These are phyloP conservation scores for Suillus subaureus DNA, from an alignment of 768 basidiomycete genomes.

Conservation along the genomic window DNA sequence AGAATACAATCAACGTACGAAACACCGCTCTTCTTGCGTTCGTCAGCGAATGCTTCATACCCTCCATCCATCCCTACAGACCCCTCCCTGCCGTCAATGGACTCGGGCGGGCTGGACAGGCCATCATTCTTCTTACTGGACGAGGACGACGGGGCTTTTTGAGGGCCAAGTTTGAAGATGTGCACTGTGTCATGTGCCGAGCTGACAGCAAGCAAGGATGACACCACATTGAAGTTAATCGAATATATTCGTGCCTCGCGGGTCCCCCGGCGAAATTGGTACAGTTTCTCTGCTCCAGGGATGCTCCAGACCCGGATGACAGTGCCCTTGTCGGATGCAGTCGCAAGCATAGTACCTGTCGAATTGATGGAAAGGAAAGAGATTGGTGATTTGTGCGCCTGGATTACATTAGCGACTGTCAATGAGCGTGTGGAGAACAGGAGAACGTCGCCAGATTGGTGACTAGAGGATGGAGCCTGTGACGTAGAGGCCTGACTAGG, in stretches of 20 bases:
- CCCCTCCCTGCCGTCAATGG: constrained; percentile 65
- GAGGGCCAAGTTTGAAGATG: constrained; percentile 82
- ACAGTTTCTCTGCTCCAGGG: constrained; percentile 90
- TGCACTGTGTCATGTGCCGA: constrained; percentile 95
- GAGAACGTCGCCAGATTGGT: constrained; percentile 83
- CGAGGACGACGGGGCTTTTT: constrained; percentile 8
- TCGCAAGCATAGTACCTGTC: constrained; percentile 87
- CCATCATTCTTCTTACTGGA: constrained; percentile 27
- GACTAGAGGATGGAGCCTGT: constrained; percentile 40
- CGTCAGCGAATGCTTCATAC: constrained; percentile 85
- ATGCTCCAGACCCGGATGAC: constrained; percentile 94
- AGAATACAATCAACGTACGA: constrained; percentile 44
- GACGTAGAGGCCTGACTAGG: constrained; percentile 41
- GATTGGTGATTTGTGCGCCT: constrained; percentile 94
- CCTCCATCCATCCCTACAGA: constrained; percentile 58
- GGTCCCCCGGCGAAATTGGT: constrained; percentile 93
- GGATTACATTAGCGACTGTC: constrained; percentile 92
- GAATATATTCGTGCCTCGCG: constrained; percentile 85
- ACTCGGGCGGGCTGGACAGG: constrained; percentile 63
- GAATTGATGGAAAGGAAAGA: constrained; percentile 85
- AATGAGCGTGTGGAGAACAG: constrained; percentile 93
- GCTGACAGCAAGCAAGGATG: constrained; percentile 85
- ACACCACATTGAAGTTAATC: constrained; percentile 82
- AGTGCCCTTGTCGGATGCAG: constrained; percentile 93
- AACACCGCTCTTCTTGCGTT: constrained; percentile 65